Evolutionary conservation across 164 flowering plant species (phyloP).

Genomic region (Nelumbo lutea): DNA sequence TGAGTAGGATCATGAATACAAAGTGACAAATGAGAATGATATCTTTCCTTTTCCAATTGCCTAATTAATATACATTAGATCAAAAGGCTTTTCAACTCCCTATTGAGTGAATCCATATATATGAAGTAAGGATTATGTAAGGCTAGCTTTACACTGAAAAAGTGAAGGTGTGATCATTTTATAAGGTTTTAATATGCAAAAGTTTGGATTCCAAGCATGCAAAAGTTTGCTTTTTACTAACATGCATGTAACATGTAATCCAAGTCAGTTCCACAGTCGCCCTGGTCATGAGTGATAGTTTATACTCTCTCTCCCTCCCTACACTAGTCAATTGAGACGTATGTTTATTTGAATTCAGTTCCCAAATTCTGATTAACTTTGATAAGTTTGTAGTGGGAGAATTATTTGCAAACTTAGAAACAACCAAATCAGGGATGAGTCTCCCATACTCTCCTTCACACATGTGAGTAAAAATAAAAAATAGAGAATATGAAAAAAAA

Average conservation of each 20-base stretch:
- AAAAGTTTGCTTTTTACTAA: conserved; percentile 54
- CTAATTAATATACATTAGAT: background rate
- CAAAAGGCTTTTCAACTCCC: conserved; percentile 1
- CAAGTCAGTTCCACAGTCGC: conserved; percentile 35
- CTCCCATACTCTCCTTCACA: too few relatives aligned
- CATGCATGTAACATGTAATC: conserved; percentile 56
- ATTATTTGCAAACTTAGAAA: too few relatives aligned
- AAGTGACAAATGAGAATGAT: conserved; percentile 40
- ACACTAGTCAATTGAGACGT: conserved; percentile 19
- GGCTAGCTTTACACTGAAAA: background rate
- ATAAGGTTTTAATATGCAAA: background rate
- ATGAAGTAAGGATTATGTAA: conserved; percentile 25
- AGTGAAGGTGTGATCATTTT: conserved; percentile 5
- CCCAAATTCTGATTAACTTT: background rate
- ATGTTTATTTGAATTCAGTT: conserved; percentile 8
- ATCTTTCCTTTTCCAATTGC: conserved; percentile 1
- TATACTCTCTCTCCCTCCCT: conserved; percentile 14
- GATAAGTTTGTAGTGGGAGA: background rate
- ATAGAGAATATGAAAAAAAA: too few relatives aligned
- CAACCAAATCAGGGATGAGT: too few relatives aligned
- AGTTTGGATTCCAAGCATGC: background rate
- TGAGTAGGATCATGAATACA: conserved; percentile 34
- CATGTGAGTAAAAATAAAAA: too few relatives aligned
- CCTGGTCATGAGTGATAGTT: conserved; percentile 18
- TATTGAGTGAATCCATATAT: conserved; percentile 16